phyloP scores from a whole-genome alignment of 371 early-diverging fungal species.

The Mucor irregularis region DNA sequence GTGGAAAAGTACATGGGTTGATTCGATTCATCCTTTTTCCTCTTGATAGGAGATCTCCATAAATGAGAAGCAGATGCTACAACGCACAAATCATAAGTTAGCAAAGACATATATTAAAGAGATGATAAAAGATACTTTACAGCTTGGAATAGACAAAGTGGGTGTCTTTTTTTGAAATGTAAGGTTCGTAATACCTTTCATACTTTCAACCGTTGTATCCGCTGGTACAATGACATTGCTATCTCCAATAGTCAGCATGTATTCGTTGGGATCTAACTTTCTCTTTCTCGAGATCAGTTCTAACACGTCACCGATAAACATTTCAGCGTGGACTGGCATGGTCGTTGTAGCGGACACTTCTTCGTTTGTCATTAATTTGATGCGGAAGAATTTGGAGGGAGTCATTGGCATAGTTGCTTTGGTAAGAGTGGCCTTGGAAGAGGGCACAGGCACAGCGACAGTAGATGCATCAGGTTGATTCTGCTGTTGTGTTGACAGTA shows the following conservation, averaged over 20 bases:
- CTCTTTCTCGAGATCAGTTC: conserved; percentile 85
- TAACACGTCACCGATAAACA: conserved; percentile 80
- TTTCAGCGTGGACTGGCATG: conserved; percentile 72
- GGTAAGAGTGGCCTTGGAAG: conserved; percentile 44
- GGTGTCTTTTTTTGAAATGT: conserved; percentile 69
- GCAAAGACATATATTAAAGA: not conserved
- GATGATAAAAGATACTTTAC: too few species aligned
- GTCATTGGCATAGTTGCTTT: conserved; percentile 54
- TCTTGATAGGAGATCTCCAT: conserved; percentile 52
- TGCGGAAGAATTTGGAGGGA: conserved; percentile 61
- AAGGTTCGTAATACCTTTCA: conserved; percentile 67
- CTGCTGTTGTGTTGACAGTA: conserved; percentile 17
- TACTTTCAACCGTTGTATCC: conserved; percentile 74
- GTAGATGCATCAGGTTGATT: conserved; percentile 43
- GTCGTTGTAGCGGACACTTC: conserved; percentile 84
- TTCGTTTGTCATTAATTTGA: conserved; percentile 59
- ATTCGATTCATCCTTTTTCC: conserved; percentile 45
- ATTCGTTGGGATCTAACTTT: conserved; percentile 79
- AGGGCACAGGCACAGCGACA: conserved; percentile 52
- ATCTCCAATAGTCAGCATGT: conserved; percentile 80
- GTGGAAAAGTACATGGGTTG: conserved; percentile 41
- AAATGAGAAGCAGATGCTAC: conserved; percentile 30
- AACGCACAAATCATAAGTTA: not conserved
- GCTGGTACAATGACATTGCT: conserved; percentile 71
- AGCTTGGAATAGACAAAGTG: conserved; percentile 52